These are phyloP conservation scores for Polyplosphaeria fusca DNA, from an alignment of 495 filamentous ascomycete genomes.

Conservation along the genomic window DNA sequence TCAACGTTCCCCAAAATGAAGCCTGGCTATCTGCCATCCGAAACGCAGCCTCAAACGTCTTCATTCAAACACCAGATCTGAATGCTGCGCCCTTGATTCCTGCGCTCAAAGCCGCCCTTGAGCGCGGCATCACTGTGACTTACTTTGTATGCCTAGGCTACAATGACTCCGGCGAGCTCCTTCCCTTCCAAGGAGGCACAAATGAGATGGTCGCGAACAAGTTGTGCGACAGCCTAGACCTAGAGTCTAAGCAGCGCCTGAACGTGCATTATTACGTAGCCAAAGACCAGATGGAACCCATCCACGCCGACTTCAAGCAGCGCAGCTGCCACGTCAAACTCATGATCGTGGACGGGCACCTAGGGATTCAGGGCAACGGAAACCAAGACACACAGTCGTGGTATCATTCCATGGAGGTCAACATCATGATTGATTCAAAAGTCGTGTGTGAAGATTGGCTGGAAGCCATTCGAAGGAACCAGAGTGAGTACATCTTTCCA, in stretches of 20 bases:
- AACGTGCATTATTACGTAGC: slow-evolving; percentile 65
- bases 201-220: slow-evolving; percentile 66
- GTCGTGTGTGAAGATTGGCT: slow-evolving; percentile 61
- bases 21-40: slow-evolving; percentile 66
- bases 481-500: slow-evolving; percentile 43
- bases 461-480: slow-evolving; percentile 60
- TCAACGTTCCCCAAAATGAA: slow-evolving; percentile 67
- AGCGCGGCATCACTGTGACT: slow-evolving; percentile 61
- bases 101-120: slow-evolving; percentile 59
- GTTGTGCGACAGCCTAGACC: slow-evolving; percentile 53
- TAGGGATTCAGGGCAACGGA: slow-evolving; percentile 70
- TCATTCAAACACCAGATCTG: slow-evolving; percentile 73
- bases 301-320: slow-evolving; percentile 58
- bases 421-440: slow-evolving; percentile 65
- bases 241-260: slow-evolving; percentile 48
- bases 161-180: slow-evolving; percentile 71
- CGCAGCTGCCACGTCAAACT: slow-evolving; percentile 73
- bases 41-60: slow-evolving; percentile 58
- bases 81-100: slow-evolving; percentile 67
- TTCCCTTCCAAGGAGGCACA: slow-evolving; percentile 71
- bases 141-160: slow-evolving; percentile 74
- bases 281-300: slow-evolving; percentile 66
- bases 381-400: slow-evolving; percentile 82
- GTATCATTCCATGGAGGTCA: slow-evolving; percentile 74
- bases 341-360: slow-evolving; percentile 64